phyloP scores from a whole-genome alignment of 306 rosid species.

The Trichosanthes cucumerina region DNA sequence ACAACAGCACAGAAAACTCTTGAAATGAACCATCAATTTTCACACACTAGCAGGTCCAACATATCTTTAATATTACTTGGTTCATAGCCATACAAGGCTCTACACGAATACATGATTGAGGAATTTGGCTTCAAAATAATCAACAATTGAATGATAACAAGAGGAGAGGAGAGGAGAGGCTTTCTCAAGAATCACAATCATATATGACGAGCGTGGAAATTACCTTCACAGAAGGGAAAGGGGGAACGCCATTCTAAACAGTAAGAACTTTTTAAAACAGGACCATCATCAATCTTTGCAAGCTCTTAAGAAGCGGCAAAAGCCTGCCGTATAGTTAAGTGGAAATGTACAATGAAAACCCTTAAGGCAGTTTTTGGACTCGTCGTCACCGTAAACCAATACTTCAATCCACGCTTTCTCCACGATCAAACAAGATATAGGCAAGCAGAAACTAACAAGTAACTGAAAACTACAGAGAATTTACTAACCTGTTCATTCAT shows the following conservation, averaged over 20 bases:
- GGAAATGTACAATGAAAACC: background rate
- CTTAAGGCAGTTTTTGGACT: background rate
- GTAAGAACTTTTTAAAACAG: background rate
- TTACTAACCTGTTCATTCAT: constrained; percentile 47
- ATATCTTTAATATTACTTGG: background rate
- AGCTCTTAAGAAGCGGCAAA: background rate
- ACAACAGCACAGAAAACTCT: background rate
- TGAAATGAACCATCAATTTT: background rate
- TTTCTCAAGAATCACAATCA: background rate
- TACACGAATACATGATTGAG: background rate
- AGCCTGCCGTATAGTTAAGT: background rate
- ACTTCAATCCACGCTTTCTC: background rate
- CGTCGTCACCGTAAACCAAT: background rate
- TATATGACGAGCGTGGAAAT: background rate
- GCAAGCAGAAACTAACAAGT: background rate
- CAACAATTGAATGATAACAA: background rate
- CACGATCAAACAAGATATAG: background rate
- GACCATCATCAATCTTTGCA: background rate
- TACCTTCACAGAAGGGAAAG: background rate
- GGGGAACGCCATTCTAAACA: background rate
- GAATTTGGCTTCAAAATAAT: background rate
- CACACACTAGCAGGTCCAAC: background rate
- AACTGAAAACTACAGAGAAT: background rate
- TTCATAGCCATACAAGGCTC: background rate
- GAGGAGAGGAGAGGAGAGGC: background rate